Conservation (phyloP, 1,139 yeast genomes). For the Groenewaldozyma auringiensis region DNA sequence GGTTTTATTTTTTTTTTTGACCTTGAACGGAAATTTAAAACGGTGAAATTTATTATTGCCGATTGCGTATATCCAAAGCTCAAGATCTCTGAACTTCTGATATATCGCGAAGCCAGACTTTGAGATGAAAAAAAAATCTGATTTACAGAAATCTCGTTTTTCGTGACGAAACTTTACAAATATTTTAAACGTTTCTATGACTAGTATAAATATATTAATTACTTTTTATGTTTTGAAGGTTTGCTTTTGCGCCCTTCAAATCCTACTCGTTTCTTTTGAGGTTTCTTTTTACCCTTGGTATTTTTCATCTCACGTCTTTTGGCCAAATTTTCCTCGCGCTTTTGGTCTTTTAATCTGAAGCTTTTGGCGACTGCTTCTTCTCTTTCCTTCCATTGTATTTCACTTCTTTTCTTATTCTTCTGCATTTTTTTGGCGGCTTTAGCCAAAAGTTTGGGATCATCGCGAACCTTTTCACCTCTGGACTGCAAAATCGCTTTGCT, state of each 20-base stretch:
- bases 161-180: too few relatives aligned
- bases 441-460: slow-evolving; percentile 79
- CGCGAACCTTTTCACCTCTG: slow-evolving; percentile 80
- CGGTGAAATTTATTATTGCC: too few relatives aligned
- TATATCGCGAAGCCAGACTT: too few relatives aligned
- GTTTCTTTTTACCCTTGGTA: slow-evolving; percentile 41
- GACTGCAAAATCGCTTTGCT: slow-evolving; percentile 74
- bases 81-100: too few relatives aligned
- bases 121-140: too few relatives aligned
- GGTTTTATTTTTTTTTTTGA: too few relatives aligned
- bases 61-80: too few relatives aligned
- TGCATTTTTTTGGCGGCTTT: slow-evolving; percentile 80
- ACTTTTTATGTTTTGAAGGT: background rate
- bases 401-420: slow-evolving; percentile 68
- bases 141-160: too few relatives aligned
- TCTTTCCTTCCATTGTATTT: slow-evolving; percentile 80
- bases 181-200: too few relatives aligned
- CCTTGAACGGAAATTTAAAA: too few relatives aligned
- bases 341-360: slow-evolving; percentile 59
- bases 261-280: slow-evolving; percentile 23
- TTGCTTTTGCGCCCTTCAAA: slow-evolving; percentile 20
- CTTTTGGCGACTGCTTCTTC: slow-evolving; percentile 63
- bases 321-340: slow-evolving; percentile 83
- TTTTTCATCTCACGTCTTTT: slow-evolving; percentile 37
- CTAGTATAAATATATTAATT: too few relatives aligned